Evolutionary conservation across 139 green algal genomes (phyloP).

Genomic region (Auxenochlorella protothecoides): DNA sequence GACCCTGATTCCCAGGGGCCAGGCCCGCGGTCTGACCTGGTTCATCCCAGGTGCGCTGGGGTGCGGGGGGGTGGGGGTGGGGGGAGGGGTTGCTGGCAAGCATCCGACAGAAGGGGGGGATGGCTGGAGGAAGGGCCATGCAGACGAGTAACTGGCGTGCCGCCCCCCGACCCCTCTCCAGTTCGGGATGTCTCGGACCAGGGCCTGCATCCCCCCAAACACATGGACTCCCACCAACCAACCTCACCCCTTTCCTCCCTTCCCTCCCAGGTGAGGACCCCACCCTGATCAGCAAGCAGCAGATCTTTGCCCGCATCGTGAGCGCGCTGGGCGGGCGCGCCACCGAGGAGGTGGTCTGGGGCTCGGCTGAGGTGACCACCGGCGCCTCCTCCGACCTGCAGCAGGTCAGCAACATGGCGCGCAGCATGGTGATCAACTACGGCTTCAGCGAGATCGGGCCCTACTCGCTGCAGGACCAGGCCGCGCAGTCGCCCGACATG

Average conservation of each 20-base stretch:
- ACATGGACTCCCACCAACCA: too few species aligned
- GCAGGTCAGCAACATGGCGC: slow-evolving; percentile 78
- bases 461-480: slow-evolving; percentile 86
- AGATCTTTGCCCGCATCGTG: slow-evolving; percentile 97
- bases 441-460: slow-evolving; percentile 97
- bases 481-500: slow-evolving; percentile 70
- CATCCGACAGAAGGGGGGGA: too few species aligned
- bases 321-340: slow-evolving; percentile 90
- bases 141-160: too few species aligned
- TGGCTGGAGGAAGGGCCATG: too few species aligned
- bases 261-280: slow-evolving; percentile 72
- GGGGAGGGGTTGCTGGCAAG: too few species aligned
- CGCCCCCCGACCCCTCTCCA: too few species aligned
- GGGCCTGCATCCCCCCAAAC: too few species aligned
- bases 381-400: slow-evolving; percentile 73
- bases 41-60: slow-evolving; percentile 65
- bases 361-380: slow-evolving; percentile 88
- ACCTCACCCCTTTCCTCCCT: neutral
- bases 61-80: too few species aligned
- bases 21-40: slow-evolving; percentile 95
- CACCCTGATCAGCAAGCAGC: slow-evolving; percentile 86
- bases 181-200: too few species aligned
- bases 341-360: slow-evolving; percentile 96
- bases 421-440: slow-evolving; percentile 98
- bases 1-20: slow-evolving; percentile 91